Evolutionary conservation across 306 rosid genomes (phyloP).

Genomic region (Casuarina glauca): DNA sequence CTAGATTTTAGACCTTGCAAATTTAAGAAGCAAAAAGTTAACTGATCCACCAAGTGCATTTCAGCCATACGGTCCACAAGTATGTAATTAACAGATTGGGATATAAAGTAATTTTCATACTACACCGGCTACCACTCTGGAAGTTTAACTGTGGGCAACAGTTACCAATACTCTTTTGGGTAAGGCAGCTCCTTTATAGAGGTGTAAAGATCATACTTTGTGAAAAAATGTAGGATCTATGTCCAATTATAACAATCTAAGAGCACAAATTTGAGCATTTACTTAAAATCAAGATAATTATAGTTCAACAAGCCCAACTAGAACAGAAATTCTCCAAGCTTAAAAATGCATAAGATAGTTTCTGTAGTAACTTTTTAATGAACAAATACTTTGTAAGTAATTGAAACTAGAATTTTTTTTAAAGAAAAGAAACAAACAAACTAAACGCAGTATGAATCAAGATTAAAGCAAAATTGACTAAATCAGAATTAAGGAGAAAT

Average conservation of each 20-base stretch:
- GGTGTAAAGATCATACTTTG: background rate
- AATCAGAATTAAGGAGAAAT: background rate
- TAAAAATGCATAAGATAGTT: background rate
- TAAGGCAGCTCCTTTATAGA: background rate
- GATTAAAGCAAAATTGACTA: background rate
- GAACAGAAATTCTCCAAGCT: background rate
- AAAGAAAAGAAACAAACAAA: background rate
- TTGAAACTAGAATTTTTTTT: background rate
- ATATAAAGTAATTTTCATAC: background rate
- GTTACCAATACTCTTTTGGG: background rate
- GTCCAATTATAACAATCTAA: background rate
- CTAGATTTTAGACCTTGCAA: too few species aligned
- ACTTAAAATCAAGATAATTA: too few species aligned
- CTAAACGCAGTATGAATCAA: background rate
- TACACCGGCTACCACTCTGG: background rate
- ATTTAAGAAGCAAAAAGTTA: too few species aligned
- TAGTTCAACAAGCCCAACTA: background rate
- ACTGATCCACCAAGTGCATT: too few species aligned
- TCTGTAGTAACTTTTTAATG: background rate
- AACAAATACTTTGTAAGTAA: background rate
- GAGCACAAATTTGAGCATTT: too few species aligned
- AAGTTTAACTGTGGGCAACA: background rate
- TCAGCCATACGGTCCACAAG: background rate
- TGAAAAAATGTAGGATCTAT: background rate
- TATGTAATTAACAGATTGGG: background rate